Evolutionary conservation across 352 stramenopile genomes (phyloP), one percentile per base, ranked within the genome.

Genomic region (Phytophthora pluvialis): DNA sequence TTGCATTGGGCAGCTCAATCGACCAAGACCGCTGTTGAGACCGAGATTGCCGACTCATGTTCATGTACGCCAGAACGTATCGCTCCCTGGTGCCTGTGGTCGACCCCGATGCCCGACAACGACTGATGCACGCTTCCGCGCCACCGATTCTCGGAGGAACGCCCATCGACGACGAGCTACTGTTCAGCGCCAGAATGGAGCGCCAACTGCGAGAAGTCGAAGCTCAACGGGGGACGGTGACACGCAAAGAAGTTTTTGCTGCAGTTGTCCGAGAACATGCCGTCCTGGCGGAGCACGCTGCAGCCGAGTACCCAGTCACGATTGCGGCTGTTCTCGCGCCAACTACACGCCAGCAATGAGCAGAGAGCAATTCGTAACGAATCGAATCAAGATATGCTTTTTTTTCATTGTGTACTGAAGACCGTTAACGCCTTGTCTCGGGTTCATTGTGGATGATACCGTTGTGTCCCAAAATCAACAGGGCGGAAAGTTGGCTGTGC

Each of bases 51-150:
- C 11, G 7, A 39, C 5, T 28, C 18, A 62, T 63, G 55, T 47
- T 55, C 33, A 10, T 63, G 44, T 63, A 55, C 11, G 55, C 44
- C 2, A 63, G 55, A 47, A 63, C 43, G 32, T 55, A 63, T 12
- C 32, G 31, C 4, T 62, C 54, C 15, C 15, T 63, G 44, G 13
- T 28, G 6, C 54, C 54, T 4, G 53, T 61, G 8, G 42, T 9
- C 8, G 32, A 61, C 15, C 43, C 25, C 4, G 54, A 61, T 15
- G 53, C 53, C 2, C 44, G 54, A 6, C 54, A 63, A 26, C 43
- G 44, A 3, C 47, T 63, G 55, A 55, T 63, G 43, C 55, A 63
- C n/a, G 44, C 44, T 42, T 32, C 42, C 1, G 55, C 33, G 11
- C 44, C 44, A 3, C 55, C 43, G 12, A 63, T 55, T 52, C 53